Conservation (phyloP, 305 asterid genomes). For the Solanum hybrid region DNA sequence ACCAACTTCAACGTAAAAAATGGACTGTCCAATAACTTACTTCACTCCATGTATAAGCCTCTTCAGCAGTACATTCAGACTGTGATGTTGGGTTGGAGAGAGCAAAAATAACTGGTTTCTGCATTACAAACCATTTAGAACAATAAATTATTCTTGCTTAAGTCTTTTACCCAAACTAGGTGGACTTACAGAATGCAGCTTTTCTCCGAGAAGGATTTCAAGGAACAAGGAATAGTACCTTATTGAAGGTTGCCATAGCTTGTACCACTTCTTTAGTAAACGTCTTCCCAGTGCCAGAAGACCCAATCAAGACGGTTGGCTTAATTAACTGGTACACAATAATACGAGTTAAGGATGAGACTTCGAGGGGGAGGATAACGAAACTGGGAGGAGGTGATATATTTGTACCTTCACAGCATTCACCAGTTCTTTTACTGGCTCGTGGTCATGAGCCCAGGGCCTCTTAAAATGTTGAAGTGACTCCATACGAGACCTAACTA, state of each 20-base stretch:
- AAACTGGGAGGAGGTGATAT: slow-evolving; percentile 6
- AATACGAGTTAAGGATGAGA: background rate
- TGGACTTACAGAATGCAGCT: background rate
- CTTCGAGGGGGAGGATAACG: background rate
- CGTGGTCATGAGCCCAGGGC: slow-evolving; percentile 98
- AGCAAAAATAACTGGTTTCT: slow-evolving; percentile 93
- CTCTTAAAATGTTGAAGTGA: slow-evolving; percentile 91
- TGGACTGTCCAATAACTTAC: slow-evolving; percentile 19
- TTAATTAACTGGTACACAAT: slow-evolving; percentile 50
- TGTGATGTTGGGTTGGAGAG: slow-evolving; percentile 99
- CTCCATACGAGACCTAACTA: slow-evolving; percentile 67
- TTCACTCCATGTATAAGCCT: slow-evolving; percentile 96
- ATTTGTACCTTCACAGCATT: slow-evolving; percentile 77
- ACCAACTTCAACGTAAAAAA: background rate
- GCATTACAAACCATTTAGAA: slow-evolving; percentile 18
- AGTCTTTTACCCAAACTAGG: background rate
- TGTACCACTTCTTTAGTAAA: slow-evolving; percentile 87
- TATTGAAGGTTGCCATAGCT: slow-evolving; percentile 68
- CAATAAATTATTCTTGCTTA: background rate
- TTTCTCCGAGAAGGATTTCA: background rate
- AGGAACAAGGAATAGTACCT: slow-evolving; percentile 30
- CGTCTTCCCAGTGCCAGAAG: slow-evolving; percentile 93
- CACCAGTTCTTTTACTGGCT: slow-evolving; percentile 56
- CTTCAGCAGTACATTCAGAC: slow-evolving; percentile 97
- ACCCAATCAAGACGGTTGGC: slow-evolving; percentile 91